Conservation (phyloP, 2,329 filamentous ascomycete genomes). For the Calonectria multiphialidica region DNA sequence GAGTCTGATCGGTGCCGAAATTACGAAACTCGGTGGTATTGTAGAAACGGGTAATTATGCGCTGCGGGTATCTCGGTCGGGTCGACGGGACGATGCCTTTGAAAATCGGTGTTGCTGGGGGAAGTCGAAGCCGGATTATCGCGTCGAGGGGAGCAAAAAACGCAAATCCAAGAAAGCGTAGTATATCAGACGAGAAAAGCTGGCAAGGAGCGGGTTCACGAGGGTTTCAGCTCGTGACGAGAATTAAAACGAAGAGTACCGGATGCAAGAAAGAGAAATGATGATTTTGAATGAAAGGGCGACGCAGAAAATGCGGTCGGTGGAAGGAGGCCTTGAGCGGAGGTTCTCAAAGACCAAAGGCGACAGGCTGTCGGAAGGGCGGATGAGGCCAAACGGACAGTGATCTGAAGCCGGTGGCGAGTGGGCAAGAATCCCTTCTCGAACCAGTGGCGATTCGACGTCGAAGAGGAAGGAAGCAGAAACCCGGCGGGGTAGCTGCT, state of each 20-base stretch:
- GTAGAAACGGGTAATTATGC: constrained; percentile 39
- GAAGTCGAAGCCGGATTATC: constrained; percentile 30
- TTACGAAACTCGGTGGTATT: constrained; percentile 35
- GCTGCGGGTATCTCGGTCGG: constrained; percentile 40
- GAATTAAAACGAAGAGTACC: constrained; percentile 41
- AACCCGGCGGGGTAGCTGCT: constrained; percentile 22
- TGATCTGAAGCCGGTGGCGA: constrained; percentile 19
- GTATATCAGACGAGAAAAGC: constrained; percentile 30
- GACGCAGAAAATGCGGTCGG: constrained; percentile 30
- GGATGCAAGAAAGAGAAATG: constrained; percentile 30
- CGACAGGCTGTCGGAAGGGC: constrained; percentile 16
- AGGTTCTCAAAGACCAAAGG: constrained; percentile 10
- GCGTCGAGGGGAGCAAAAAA: constrained; percentile 32
- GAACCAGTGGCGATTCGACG: constrained; percentile 7
- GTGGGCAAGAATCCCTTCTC: constrained; percentile 18
- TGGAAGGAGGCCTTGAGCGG: constrained; percentile 28
- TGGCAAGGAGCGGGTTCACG: constrained; percentile 33
- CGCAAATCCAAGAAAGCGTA: constrained; percentile 43
- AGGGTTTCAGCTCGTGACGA: constrained; percentile 26
- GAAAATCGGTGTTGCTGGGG: constrained; percentile 29
- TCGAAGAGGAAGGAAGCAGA: constrained; percentile 30
- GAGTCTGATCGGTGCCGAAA: constrained; percentile 33
- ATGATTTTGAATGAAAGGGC: constrained; percentile 41
- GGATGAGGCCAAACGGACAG: constrained; percentile 15
- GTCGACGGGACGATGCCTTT: constrained; percentile 33